Conservation (phyloP, 345 rosid genomes). For the Eucalyptus globulus region DNA sequence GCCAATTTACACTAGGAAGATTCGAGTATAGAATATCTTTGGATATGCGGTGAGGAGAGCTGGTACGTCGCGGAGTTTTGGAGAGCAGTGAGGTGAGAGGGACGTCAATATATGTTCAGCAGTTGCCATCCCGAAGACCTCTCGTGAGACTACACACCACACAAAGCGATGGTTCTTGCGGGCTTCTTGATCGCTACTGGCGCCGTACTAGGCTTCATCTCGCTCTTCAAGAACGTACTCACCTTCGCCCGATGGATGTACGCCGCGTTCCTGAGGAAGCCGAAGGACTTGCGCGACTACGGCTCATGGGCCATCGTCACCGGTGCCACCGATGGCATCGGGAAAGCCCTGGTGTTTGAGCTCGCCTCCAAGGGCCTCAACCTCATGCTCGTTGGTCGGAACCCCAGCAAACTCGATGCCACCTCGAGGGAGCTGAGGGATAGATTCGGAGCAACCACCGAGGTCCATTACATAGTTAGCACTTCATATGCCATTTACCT, state of each 20-base stretch:
- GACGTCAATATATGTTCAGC: no score
- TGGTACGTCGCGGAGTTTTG: no score
- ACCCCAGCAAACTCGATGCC: conserved; percentile 15
- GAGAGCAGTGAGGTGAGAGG: no score
- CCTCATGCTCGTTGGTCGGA: conserved; percentile 22
- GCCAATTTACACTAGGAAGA: no score
- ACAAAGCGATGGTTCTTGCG: neutral
- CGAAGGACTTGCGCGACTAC: conserved; percentile 22
- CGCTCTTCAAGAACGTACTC: neutral
- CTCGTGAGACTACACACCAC: neutral
- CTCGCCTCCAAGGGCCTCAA: conserved; percentile 29
- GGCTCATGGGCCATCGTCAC: conserved; percentile 43
- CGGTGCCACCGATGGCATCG: conserved; percentile 40
- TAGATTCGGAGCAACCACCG: neutral
- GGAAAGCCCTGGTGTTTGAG: conserved; percentile 30
- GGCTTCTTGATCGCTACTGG: neutral
- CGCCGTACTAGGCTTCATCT: conserved; percentile 12
- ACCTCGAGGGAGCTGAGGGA: conserved; percentile 2
- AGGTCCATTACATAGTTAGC: neutral
- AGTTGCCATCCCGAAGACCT: neutral
- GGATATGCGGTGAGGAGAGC: no score
- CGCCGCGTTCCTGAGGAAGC: conserved; percentile 16
- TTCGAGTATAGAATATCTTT: no score
- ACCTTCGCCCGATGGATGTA: conserved; percentile 13
- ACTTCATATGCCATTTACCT: neutral